These are phyloP conservation scores for Podila horticola DNA, from an alignment of 192 early-diverging fungal genomes.

Conservation along the genomic window DNA sequence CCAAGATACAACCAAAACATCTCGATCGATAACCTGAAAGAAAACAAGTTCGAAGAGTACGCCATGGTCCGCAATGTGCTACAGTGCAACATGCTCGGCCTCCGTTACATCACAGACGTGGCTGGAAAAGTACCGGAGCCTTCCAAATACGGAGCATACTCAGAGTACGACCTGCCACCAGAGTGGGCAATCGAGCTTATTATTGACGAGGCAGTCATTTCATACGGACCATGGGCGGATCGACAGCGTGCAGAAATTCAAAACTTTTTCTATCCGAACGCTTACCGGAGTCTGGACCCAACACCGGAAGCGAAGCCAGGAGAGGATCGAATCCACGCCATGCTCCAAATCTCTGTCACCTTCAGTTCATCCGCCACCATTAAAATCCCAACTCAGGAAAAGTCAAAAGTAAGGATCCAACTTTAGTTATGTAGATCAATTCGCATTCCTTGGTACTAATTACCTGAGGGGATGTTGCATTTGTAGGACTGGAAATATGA, in stretches of 20 bases:
- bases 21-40: conserved; percentile 31
- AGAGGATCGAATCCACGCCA: conserved; percentile 62
- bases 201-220: conserved; percentile 64
- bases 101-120: conserved; percentile 75
- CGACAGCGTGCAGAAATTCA: conserved; percentile 74
- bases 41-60: conserved; percentile 65
- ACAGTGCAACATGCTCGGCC: conserved; percentile 61
- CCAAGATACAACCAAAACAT: conserved; percentile 64
- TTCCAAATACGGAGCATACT: conserved; percentile 14
- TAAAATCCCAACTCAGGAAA: conserved; percentile 75
- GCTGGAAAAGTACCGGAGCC: conserved; percentile 65
- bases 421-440: too few relatives aligned
- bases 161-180: conserved; percentile 63
- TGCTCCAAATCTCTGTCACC: conserved; percentile 67
- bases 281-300: conserved; percentile 60
- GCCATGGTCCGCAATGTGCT: conserved; percentile 71
- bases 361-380: conserved; percentile 68
- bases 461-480: background rate
- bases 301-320: conserved; percentile 64
- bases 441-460: background rate
- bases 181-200: conserved; percentile 77
- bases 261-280: conserved; percentile 78
- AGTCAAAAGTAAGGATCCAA: conserved; percentile 65
- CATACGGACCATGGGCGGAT: conserved; percentile 88
- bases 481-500: conserved; percentile 72